phyloP scores from a whole-genome alignment of 495 filamentous ascomycete species.

The Neurospora sp. region DNA sequence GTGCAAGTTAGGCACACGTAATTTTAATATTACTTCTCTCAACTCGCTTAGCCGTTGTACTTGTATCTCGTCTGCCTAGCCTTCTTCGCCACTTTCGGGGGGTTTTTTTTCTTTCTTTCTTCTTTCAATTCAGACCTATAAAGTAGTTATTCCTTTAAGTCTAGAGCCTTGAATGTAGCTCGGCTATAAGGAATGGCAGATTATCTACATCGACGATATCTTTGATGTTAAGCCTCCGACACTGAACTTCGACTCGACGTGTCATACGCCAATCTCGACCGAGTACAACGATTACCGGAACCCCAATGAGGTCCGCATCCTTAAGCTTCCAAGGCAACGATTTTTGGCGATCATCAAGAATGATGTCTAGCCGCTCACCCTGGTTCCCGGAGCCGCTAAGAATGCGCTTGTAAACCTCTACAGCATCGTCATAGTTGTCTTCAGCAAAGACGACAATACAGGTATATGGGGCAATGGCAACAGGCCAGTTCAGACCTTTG shows the following conservation, averaged over 20 bases:
- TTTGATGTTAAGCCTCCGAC: conserved; percentile 41
- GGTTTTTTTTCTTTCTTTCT: too few species aligned
- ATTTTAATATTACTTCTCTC: too few species aligned
- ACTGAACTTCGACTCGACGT: conserved; percentile 64
- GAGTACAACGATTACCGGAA: conserved; percentile 70
- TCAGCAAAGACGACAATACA: conserved; percentile 53
- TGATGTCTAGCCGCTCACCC: conserved; percentile 37
- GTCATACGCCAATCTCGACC: conserved; percentile 63
- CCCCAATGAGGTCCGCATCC: conserved; percentile 84
- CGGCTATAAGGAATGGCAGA: conserved; percentile 11
- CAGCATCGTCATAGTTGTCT: conserved; percentile 39
- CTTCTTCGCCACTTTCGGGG: too few species aligned
- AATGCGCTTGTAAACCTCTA: conserved; percentile 46
- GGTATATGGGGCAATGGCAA: conserved; percentile 77
- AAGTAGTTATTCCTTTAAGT: not conserved
- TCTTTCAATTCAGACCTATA: too few species aligned
- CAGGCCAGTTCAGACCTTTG: conserved; percentile 81
- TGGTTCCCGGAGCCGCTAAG: not conserved
- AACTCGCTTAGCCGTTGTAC: too few species aligned
- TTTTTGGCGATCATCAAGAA: conserved; percentile 65
- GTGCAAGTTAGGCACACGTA: too few species aligned
- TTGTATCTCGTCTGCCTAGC: too few species aligned
- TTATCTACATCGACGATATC: conserved; percentile 16
- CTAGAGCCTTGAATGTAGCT: conserved; percentile 3
- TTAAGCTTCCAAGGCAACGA: conserved; percentile 71